Conservation (phyloP, 2,329 filamentous ascomycete species). For the Fusarium sp. region DNA sequence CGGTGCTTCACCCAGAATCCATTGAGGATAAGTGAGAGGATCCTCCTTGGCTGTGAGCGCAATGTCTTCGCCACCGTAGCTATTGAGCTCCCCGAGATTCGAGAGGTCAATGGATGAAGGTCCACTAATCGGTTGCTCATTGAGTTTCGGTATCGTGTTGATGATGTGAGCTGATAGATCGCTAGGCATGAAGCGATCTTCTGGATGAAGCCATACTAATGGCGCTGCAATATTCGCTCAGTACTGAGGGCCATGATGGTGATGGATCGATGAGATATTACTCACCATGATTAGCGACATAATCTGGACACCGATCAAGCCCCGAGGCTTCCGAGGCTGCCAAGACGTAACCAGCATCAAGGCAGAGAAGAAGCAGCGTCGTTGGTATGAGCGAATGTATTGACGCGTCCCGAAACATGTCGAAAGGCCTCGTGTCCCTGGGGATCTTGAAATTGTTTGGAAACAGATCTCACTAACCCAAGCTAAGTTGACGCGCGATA, state of each 20-base stretch:
- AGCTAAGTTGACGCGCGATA: conserved; percentile 7
- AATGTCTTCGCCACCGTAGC: conserved; percentile 18
- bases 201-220: conserved; percentile 47
- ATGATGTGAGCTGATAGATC: conserved; percentile 45
- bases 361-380: conserved; percentile 5
- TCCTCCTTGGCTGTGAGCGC: conserved; percentile 45
- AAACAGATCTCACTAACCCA: conserved; percentile 13
- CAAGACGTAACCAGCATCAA: conserved; percentile 5
- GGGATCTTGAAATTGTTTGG: neutral
- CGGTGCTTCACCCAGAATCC: conserved; percentile 44
- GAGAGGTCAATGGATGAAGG: conserved; percentile 42
- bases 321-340: conserved; percentile 14
- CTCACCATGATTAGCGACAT: conserved; percentile 46
- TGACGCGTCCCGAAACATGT: conserved; percentile 13
- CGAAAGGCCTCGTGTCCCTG: neutral
- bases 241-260: neutral
- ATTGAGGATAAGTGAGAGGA: conserved; percentile 39
- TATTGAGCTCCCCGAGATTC: conserved; percentile 46
- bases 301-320: conserved; percentile 41
- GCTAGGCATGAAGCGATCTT: conserved; percentile 47
- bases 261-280: neutral
- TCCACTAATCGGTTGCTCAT: conserved; percentile 26
- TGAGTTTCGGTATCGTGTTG: conserved; percentile 43
- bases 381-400: neutral
- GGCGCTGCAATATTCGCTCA: conserved; percentile 39